Percentiles rank a stretch among this genome's conserved stretches.
Conservation (phyloP, 2,329 filamentous ascomycete species). For the Penicillium sp. region DNA sequence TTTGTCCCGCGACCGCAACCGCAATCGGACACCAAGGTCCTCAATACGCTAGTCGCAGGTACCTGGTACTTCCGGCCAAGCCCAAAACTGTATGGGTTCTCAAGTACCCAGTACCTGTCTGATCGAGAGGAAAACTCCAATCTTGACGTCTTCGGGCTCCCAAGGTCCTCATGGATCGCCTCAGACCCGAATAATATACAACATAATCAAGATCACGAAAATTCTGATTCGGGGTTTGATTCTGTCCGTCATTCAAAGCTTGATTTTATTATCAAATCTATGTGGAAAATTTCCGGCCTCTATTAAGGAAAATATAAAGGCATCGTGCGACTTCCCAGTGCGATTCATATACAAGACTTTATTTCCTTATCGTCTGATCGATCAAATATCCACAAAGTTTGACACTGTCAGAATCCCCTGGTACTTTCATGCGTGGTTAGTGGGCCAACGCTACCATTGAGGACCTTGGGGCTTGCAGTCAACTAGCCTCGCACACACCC, state of each 20-base stretch:
- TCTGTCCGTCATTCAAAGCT: not conserved
- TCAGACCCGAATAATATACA: not conserved
- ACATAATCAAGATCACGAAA: conserved; percentile 12
- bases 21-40: conserved; percentile 32
- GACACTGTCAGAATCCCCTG: conserved; percentile 15
- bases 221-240: conserved; percentile 12
- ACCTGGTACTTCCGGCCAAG: conserved; percentile 9
- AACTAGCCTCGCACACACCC: conserved; percentile 13
- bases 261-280: not conserved
- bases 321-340: not conserved
- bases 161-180: conserved; percentile 33
- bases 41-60: conserved; percentile 19
- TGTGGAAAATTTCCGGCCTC: not conserved
- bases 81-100: not conserved
- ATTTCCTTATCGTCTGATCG: not conserved
- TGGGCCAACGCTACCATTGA: conserved; percentile 15
- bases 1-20: conserved; percentile 1
- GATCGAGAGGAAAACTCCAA: not conserved
- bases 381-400: not conserved
- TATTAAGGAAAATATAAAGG: not conserved
- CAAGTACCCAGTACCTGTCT: conserved; percentile 16
- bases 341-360: not conserved
- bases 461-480: conserved; percentile 23
- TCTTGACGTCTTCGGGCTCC: conserved; percentile 26
- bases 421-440: conserved; percentile 9